phyloP scores from a whole-genome alignment of 148 eudicot genomes.

The Chenopodium album region DNA sequence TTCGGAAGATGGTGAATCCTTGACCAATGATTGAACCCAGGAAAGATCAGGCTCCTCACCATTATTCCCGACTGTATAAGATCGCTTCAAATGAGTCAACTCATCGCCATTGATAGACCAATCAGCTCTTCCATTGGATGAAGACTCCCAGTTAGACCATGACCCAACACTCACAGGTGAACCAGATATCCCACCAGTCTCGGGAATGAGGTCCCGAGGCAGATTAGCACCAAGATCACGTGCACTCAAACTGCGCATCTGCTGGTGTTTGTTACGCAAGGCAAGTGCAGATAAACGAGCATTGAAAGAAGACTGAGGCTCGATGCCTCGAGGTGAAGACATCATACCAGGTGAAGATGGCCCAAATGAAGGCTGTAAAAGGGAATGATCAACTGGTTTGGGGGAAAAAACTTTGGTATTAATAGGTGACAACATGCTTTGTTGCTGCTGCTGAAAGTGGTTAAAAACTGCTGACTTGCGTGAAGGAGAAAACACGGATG shows the following conservation, averaged over 20 bases:
- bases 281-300: constrained; percentile 39
- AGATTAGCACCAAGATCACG: constrained; percentile 43
- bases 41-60: constrained; percentile 61
- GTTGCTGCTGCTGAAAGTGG: constrained; percentile 59
- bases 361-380: constrained; percentile 41
- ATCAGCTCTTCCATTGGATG: constrained; percentile 45
- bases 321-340: constrained; percentile 43
- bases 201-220: constrained; percentile 33
- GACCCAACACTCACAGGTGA: constrained; percentile 42
- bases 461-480: constrained; percentile 46
- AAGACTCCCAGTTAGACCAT: constrained; percentile 49
- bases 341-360: constrained; percentile 37
- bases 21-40: constrained; percentile 66
- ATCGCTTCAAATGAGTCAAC: constrained; percentile 31
- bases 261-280: constrained; percentile 50
- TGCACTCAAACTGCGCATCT: constrained; percentile 47
- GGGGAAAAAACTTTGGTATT: constrained; percentile 44
- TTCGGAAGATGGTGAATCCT: constrained; percentile 46
- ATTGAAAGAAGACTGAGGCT: constrained; percentile 46
- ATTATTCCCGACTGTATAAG: constrained; percentile 35
- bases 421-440: constrained; percentile 47
- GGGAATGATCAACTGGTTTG: constrained; percentile 34
- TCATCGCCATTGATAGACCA: constrained; percentile 53
- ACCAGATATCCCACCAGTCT: constrained; percentile 25
- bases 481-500: constrained; percentile 46